Conservation (phyloP, 192 early-diverging fungal genomes). For the Umbelopsis vinacea region DNA sequence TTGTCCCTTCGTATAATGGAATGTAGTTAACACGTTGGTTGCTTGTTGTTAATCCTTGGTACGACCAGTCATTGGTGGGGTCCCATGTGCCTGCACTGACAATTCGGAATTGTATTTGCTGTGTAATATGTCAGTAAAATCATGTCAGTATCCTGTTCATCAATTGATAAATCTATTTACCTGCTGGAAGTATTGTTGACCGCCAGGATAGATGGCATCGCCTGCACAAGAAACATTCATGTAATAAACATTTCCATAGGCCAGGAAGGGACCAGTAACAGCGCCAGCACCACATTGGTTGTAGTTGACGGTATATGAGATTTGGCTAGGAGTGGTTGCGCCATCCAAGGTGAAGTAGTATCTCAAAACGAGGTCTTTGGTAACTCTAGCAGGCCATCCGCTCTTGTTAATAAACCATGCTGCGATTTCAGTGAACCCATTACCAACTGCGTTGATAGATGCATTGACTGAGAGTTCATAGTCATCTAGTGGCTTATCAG, state of each 20-base stretch:
- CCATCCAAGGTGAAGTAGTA: conserved; percentile 1
- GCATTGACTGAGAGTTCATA: conserved; percentile 16
- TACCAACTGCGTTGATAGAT: conserved; percentile 6
- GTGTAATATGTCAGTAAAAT: background rate
- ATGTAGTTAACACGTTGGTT: conserved; percentile 5
- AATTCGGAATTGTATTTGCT: conserved; percentile 16
- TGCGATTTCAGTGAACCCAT: conserved; percentile 10
- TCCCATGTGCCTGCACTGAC: conserved; percentile 11
- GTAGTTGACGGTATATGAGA: background rate
- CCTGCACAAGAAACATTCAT: conserved; percentile 3
- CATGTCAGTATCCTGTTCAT: no score
- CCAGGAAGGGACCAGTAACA: background rate
- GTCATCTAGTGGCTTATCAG: conserved; percentile 9
- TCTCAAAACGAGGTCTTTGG: background rate
- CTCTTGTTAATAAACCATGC: conserved; percentile 19
- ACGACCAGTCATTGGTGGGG: conserved; percentile 7
- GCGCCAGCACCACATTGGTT: background rate
- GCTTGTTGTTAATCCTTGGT: conserved; percentile 8
- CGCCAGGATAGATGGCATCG: background rate
- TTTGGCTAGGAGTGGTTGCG: background rate
- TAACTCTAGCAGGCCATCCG: conserved; percentile 12
- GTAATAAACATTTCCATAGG: background rate
- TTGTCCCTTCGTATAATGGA: background rate
- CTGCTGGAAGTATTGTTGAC: conserved; percentile 1
- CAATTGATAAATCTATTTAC: background rate